Conservation (phyloP, 768 basidiomycete species). For the Lactarius akahatsu region DNA sequence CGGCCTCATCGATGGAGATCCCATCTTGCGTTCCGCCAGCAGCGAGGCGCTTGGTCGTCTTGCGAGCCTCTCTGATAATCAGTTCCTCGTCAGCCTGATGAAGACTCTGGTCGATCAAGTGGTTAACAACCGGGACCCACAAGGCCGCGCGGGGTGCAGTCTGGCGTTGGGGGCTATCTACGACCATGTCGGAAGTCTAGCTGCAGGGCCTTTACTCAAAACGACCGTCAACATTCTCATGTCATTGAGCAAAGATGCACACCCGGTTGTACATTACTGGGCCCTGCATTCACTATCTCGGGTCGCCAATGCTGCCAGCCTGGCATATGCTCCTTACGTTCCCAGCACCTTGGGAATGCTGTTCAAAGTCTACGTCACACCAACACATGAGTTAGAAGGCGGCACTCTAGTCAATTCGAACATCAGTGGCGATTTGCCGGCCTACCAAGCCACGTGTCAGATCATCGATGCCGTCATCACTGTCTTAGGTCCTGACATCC, state of each 20-base stretch:
- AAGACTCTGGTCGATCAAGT: constrained; percentile 92
- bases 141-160: constrained; percentile 90
- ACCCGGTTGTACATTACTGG: constrained; percentile 95
- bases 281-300: constrained; percentile 80
- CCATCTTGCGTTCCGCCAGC: constrained; percentile 68
- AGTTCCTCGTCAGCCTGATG: constrained; percentile 81
- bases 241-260: constrained; percentile 93
- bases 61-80: constrained; percentile 77
- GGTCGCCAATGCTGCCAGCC: constrained; percentile 88
- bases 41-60: constrained; percentile 90
- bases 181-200: constrained; percentile 88
- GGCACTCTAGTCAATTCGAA: constrained; percentile 82
- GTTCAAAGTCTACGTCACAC: constrained; percentile 83
- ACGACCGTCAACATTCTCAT: constrained; percentile 94
- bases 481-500: constrained; percentile 92
- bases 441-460: constrained; percentile 88
- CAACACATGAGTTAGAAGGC: constrained; percentile 91
- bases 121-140: constrained; percentile 90
- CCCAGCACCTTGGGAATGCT: constrained; percentile 86
- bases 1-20: constrained; percentile 76
- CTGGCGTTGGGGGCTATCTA: constrained; percentile 92
- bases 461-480: constrained; percentile 93
- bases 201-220: constrained; percentile 90
- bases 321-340: constrained; percentile 89
- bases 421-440: constrained; percentile 84